Percentiles rank a stretch among this genome's conserved stretches.
Conservation (phyloP, 2,329 filamentous ascomycete genomes). For the Trichoderma sp. region DNA sequence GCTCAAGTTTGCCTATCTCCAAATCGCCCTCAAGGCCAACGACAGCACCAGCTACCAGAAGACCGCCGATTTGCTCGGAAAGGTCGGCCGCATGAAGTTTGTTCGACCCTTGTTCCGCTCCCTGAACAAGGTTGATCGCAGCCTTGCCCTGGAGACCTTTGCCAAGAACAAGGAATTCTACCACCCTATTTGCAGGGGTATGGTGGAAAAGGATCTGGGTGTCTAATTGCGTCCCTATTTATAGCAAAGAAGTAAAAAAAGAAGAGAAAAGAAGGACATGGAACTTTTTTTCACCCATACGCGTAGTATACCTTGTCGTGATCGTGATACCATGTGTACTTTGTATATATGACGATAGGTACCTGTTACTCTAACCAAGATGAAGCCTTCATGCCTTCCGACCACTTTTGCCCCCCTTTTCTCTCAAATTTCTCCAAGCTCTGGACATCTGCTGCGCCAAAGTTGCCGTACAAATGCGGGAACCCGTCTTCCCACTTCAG, state of each 20-base stretch:
- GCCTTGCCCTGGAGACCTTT: conserved; percentile 78
- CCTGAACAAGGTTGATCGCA: conserved; percentile 70
- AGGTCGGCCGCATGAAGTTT: conserved; percentile 95
- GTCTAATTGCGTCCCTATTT: conserved; percentile 25
- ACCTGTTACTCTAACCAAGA: conserved; percentile 41
- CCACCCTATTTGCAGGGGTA: conserved; percentile 83
- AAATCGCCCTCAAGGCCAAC: conserved; percentile 72
- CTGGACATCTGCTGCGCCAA: conserved; percentile 53
- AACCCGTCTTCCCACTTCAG: conserved; percentile 59
- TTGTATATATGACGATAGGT: neutral
- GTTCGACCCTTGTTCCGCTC: conserved; percentile 80
- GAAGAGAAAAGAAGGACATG: neutral
- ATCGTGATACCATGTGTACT: neutral
- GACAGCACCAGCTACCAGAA: conserved; percentile 68
- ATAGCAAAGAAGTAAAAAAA: conserved; percentile 6
- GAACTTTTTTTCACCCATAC: neutral
- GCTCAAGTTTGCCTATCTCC: conserved; percentile 76
- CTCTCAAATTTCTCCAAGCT: conserved; percentile 47
- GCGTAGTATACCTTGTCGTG: neutral
- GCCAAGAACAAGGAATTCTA: conserved; percentile 88
- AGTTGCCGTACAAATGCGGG: conserved; percentile 59
- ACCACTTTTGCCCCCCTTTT: conserved; percentile 47
- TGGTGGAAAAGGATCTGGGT: conserved; percentile 82
- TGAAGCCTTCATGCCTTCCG: conserved; percentile 40
- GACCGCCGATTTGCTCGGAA: conserved; percentile 71